phyloP scores from a whole-genome alignment of 1,139 yeast species.

The Pneumocystis canis region DNA sequence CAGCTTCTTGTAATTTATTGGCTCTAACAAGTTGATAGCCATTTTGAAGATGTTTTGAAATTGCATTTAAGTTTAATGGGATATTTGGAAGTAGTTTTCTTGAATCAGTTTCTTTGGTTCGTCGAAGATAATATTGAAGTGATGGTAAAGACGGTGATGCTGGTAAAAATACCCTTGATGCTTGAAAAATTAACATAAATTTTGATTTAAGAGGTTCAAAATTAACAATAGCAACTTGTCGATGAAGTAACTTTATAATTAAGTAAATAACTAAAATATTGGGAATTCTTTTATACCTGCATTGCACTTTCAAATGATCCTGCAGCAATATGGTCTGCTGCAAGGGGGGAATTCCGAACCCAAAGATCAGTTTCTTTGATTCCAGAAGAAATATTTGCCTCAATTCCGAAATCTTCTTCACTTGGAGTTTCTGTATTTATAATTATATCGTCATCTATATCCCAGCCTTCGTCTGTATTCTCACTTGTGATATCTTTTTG shows the following conservation, averaged over 20 bases:
- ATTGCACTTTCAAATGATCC: constrained; percentile 96
- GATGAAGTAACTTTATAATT: constrained; percentile 40
- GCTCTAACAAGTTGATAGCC: constrained; percentile 76
- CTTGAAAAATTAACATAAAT: constrained; percentile 68
- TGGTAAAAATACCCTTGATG: constrained; percentile 61
- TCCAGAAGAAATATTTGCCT: constrained; percentile 37
- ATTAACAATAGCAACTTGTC: constrained; percentile 73
- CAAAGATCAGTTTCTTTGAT: constrained; percentile 61
- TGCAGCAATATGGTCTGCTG: constrained; percentile 89
- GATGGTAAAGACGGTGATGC: constrained; percentile 64
- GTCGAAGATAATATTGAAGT: constrained; percentile 55
- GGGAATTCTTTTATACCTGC: constrained; percentile 8
- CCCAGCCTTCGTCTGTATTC: constrained; percentile 25
- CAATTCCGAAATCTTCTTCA: constrained; percentile 38
- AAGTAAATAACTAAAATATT: constrained; percentile 25
- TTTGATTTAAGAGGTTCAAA: constrained; percentile 78
- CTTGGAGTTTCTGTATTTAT: constrained; percentile 23
- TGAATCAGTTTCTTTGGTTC: constrained; percentile 34
- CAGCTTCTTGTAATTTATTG: constrained; percentile 70
- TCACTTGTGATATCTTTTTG: constrained; percentile 22
- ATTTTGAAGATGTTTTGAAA: constrained; percentile 43
- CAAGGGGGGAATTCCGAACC: constrained; percentile 78
- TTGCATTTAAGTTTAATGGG: constrained; percentile 37
- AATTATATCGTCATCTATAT: constrained; percentile 21
- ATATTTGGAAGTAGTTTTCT: constrained; percentile 58